A percentile compares a stretch with the other conserved stretches of the same genome.
Conservation (phyloP, 2,329 filamentous ascomycete species). For the Remersonia thermophila region DNA sequence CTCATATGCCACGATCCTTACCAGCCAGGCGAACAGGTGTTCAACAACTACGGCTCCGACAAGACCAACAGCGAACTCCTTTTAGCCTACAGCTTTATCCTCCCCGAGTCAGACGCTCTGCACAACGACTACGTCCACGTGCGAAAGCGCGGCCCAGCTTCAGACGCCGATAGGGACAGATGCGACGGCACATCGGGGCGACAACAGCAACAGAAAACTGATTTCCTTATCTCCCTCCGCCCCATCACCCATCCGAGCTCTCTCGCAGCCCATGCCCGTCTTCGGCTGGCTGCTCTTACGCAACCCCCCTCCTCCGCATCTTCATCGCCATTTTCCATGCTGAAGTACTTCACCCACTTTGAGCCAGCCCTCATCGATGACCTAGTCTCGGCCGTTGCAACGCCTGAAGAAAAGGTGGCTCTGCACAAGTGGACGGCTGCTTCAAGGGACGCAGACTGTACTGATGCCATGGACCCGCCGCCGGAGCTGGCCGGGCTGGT, state of each 20-base stretch:
- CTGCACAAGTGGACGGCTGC: conserved; percentile 11
- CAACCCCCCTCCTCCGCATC: conserved; percentile 10
- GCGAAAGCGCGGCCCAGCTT: conserved; percentile 28
- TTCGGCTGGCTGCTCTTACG: conserved; percentile 19
- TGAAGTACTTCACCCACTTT: conserved; percentile 31
- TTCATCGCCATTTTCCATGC: conserved; percentile 16
- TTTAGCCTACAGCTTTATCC: conserved; percentile 50
- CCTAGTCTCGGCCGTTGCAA: conserved; percentile 23
- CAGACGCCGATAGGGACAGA: background rate
- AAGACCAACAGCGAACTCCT: conserved; percentile 64
- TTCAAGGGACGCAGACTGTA: conserved; percentile 14
- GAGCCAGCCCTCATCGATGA: conserved; percentile 42
- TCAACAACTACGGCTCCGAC: conserved; percentile 56
- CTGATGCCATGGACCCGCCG: conserved; percentile 8
- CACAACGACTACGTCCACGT: conserved; percentile 51
- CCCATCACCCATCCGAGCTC: conserved; percentile 37
- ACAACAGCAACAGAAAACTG: conserved; percentile 20
- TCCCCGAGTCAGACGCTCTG: conserved; percentile 33
- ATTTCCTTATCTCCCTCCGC: conserved; percentile 42
- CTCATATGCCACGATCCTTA: conserved; percentile 33
- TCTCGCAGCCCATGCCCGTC: conserved; percentile 31
- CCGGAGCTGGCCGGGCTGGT: conserved; percentile 20
- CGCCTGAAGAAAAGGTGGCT: conserved; percentile 12
- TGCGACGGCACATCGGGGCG: background rate
- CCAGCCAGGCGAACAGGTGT: conserved; percentile 41